Evolutionary conservation across 2,329 filamentous ascomycete genomes (phyloP).

Genomic region (Monascus ruber): DNA sequence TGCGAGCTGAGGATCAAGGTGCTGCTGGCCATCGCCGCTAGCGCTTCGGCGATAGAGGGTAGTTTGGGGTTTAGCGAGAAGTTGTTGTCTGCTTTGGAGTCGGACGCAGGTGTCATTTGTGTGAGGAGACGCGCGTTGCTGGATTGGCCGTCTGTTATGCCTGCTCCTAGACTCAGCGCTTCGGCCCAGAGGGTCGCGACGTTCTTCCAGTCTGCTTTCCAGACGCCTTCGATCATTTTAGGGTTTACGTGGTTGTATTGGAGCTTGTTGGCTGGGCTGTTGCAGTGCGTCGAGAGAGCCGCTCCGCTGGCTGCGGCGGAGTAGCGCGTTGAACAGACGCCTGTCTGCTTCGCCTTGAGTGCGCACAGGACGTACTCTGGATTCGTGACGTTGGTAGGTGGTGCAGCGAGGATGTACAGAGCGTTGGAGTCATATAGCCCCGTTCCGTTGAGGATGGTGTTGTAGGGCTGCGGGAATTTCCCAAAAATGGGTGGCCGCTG

Average conservation of each 20-base stretch:
- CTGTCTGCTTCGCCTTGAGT: constrained; percentile 51
- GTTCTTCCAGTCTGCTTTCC: constrained; percentile 43
- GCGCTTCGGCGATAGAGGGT: constrained; percentile 61
- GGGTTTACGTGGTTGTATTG: constrained; percentile 42
- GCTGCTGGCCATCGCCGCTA: constrained; percentile 58
- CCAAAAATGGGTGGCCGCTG: constrained; percentile 46
- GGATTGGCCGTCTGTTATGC: constrained; percentile 44
- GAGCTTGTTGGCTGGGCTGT: constrained; percentile 43
- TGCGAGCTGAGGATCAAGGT: constrained; percentile 52
- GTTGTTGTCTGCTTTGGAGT: constrained; percentile 13
- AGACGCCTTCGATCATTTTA: constrained; percentile 19
- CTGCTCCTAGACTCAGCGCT: constrained; percentile 46
- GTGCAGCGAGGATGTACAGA: constrained; percentile 56
- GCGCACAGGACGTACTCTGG: constrained; percentile 56
- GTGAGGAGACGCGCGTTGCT: constrained; percentile 49
- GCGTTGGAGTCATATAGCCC: constrained; percentile 36
- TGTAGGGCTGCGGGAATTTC: constrained; percentile 48
- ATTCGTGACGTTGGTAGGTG: constrained; percentile 15
- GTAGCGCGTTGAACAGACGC: constrained; percentile 54
- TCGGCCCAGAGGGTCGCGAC: constrained; percentile 44
- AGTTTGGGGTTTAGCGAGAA: constrained; percentile 37
- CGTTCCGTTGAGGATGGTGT: constrained; percentile 52
- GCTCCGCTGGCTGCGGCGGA: constrained; percentile 45
- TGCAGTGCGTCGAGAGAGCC: constrained; percentile 50
- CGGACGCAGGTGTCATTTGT: constrained; percentile 38